These are phyloP conservation scores for Abrus precatorius DNA, from an alignment of 306 rosid species.

Conservation along the genomic window DNA sequence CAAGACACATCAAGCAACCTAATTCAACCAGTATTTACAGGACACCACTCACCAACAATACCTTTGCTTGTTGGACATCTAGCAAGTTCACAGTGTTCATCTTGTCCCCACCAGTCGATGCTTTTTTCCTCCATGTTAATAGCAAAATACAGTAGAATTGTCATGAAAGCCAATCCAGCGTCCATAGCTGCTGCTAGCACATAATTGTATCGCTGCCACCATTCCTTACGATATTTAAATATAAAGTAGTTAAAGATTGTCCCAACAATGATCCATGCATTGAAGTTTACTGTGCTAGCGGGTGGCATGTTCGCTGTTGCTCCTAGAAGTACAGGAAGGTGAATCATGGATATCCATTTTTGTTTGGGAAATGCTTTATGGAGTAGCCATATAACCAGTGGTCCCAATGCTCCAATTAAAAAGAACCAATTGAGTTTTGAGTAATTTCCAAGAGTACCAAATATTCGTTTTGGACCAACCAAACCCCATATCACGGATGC, in stretches of 20 bases:
- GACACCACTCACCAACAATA: constrained; percentile 57
- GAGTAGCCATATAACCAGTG: constrained; percentile 62
- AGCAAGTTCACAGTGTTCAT: constrained; percentile 66
- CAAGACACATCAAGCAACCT: not conserved
- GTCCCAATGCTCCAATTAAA: constrained; percentile 61
- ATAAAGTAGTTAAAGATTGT: constrained; percentile 67
- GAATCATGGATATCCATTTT: constrained; percentile 69
- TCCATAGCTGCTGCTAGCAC: constrained; percentile 79
- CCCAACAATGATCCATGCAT: constrained; percentile 67
- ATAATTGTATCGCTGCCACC: constrained; percentile 83
- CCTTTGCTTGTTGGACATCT: constrained; percentile 75
- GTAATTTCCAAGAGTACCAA: constrained; percentile 72
- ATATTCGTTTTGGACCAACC: constrained; percentile 74
- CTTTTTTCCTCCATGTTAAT: constrained; percentile 42
- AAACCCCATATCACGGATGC: constrained; percentile 87
- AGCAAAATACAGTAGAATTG: constrained; percentile 60
- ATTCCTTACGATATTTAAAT: constrained; percentile 61
- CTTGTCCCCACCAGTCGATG: constrained; percentile 66
- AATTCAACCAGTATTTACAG: constrained; percentile 37
- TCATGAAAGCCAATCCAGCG: constrained; percentile 79
- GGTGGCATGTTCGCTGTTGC: constrained; percentile 77
- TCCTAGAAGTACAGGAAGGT: constrained; percentile 81
- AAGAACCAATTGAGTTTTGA: constrained; percentile 71
- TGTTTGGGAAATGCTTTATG: constrained; percentile 62
- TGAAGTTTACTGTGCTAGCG: constrained; percentile 75